A percentile compares a stretch with the other conserved stretches of the same genome.
phyloP scores from a whole-genome alignment of 345 rosid genomes.

The Jatropha curcas region DNA sequence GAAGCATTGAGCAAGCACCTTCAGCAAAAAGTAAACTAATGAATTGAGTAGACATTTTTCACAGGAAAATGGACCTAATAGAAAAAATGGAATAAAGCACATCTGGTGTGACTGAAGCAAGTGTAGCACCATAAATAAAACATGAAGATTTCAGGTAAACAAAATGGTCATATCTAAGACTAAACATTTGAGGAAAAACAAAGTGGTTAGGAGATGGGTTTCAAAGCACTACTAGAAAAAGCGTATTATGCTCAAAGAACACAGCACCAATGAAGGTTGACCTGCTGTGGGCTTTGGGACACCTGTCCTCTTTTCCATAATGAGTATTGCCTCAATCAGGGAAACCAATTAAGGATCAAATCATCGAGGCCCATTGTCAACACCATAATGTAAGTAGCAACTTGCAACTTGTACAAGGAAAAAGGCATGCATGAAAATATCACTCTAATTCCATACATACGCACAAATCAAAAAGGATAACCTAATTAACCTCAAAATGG shows the following conservation, averaged over 20 bases:
- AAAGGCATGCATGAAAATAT: background rate
- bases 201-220: background rate
- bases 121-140: background rate
- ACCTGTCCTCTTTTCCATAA: background rate
- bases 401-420: background rate
- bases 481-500: slow-evolving; percentile 64
- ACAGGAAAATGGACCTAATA: background rate
- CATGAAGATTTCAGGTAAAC: background rate
- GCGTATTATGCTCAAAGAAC: background rate
- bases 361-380: background rate
- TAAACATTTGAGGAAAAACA: background rate
- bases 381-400: background rate
- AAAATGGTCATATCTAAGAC: background rate
- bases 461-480: slow-evolving; percentile 13
- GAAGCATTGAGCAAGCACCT: background rate
- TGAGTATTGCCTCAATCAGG: background rate
- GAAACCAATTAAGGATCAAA: background rate
- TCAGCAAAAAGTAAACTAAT: background rate
- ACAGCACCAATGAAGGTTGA: background rate
- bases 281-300: background rate
- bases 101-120: background rate
- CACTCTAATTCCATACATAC: background rate
- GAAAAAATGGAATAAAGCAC: background rate
- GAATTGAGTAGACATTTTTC: background rate
- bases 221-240: slow-evolving; percentile 1